Evolutionary conservation across 2,329 filamentous ascomycete genomes (phyloP).

Genomic region (Talaromyces albobiverticillius): DNA sequence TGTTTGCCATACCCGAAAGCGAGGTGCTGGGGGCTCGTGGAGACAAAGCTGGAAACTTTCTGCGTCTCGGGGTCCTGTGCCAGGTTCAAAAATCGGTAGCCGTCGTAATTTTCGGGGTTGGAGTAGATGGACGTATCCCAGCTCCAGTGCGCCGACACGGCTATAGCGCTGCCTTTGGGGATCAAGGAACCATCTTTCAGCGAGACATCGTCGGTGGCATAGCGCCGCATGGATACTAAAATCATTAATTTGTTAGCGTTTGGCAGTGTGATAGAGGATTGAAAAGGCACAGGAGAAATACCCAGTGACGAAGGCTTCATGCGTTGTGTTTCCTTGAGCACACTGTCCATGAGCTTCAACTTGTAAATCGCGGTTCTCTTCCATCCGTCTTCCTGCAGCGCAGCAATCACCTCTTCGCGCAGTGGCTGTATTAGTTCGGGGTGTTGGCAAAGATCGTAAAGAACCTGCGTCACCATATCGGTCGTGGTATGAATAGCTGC

Average conservation of each 20-base stretch:
- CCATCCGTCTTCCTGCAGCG: not conserved
- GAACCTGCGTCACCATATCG: conserved; percentile 8
- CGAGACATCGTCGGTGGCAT: conserved; percentile 15
- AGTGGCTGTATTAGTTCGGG: not conserved
- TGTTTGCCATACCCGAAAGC: conserved; percentile 59
- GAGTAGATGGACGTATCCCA: conserved; percentile 40
- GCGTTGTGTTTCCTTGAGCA: conserved; percentile 22
- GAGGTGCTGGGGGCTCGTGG: conserved; percentile 51
- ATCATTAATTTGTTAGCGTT: not conserved
- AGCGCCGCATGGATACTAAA: conserved; percentile 18
- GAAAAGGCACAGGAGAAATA: conserved; percentile 7
- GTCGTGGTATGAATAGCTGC: conserved; percentile 17
- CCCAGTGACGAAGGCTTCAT: conserved; percentile 18
- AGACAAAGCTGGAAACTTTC: conserved; percentile 52
- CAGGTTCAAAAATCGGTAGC: conserved; percentile 48
- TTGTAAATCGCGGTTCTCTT: not conserved
- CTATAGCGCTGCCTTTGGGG: conserved; percentile 43
- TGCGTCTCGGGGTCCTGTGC: conserved; percentile 29
- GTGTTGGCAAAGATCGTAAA: conserved; percentile 4
- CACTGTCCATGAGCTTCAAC: conserved; percentile 22
- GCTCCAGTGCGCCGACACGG: conserved; percentile 9
- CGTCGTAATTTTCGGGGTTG: conserved; percentile 46
- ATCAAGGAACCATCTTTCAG: conserved; percentile 44
- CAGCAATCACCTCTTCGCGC: conserved; percentile 2
- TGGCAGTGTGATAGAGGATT: not conserved